Base-by-base conservation (phyloP, 345 rosid species). In the Salix caprea region DNA sequence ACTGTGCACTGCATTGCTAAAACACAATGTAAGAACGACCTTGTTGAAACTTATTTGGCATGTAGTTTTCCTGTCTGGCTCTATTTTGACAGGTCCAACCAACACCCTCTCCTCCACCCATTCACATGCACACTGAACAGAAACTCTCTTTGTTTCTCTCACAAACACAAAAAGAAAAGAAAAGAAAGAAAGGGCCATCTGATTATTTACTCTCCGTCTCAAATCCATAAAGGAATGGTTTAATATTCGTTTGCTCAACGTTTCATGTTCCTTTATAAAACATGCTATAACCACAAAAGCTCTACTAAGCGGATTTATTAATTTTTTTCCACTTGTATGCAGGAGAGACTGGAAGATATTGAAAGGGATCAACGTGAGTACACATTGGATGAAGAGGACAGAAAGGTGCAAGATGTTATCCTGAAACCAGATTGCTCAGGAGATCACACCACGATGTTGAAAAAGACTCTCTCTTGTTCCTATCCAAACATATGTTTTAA, bases 291-390 rank as follows among this genome's bases (percentile, higher is more conserved):
- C 32, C 39, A 19, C 56, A 37, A 7, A 19, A 36, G 14, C 40
- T 13, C 46, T 69, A 48, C 62, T 54, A 50, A 54, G 75, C 62
- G 71, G 72, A 60, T 52, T 81, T 42, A 36, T 5, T 5, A 65
- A 67, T 52, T 56, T 78, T 70, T 34, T 5, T 19, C 40, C 52
- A 42, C 26, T 40, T 28, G 10, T 79, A 7, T 87, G 37, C 85
- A 94, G 98, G 98, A 93, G 89, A 89, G 98, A 76, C 75, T 96
- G 24, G 96, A 91, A 73, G 85, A 83, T 82, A 96, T 96, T 76
- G 99, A 92, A 87, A 90, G 79, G 82, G 97, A 96, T 91, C 98
- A 93, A 73, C 72, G 85, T 0, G 99, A 96, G 84, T 96, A 93
- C 73, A 96, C 96, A 30, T 77, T 96, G 67, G 99, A 91, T 79